Percentiles rank a stretch among this genome's conserved stretches.
Evolutionary conservation across 352 stramenopile genomes (phyloP).

Genomic region (Globisporangium spinosum): DNA sequence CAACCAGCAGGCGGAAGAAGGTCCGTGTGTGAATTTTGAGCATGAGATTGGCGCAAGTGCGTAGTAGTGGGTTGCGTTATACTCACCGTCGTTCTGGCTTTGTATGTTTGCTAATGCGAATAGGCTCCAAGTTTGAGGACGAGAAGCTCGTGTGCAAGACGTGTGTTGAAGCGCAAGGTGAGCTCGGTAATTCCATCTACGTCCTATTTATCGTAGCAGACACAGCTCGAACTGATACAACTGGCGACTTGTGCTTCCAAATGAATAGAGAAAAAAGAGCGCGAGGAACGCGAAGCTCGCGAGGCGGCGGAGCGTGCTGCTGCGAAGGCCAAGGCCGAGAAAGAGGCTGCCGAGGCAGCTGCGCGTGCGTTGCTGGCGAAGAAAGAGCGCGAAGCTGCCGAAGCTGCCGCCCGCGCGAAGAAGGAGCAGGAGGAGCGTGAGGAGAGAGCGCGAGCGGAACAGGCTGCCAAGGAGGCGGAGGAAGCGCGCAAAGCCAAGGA

Average conservation of each 20-base stretch:
- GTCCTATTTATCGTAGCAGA: no score
- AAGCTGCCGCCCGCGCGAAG: slow-evolving; percentile 38
- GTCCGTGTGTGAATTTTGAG: slow-evolving; percentile 19
- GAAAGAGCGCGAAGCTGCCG: slow-evolving; percentile 42
- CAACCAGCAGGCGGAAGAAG: slow-evolving; percentile 64
- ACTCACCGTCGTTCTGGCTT: background rate
- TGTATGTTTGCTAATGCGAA: background rate
- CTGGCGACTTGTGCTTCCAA: background rate
- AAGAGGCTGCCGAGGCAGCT: slow-evolving; percentile 46
- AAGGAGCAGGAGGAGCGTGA: slow-evolving; percentile 47
- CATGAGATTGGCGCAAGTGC: background rate
- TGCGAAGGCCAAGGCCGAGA: slow-evolving; percentile 44
- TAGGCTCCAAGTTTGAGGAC: slow-evolving; percentile 41
- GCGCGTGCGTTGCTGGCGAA: slow-evolving; percentile 36
- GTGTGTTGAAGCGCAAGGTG: slow-evolving; percentile 50
- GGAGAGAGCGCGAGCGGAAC: slow-evolving; percentile 20
- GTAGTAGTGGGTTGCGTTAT: background rate
- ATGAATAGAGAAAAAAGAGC: slow-evolving; percentile 28
- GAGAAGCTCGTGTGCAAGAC: slow-evolving; percentile 54
- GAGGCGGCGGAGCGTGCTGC: slow-evolving; percentile 46
- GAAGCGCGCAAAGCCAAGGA: slow-evolving; percentile 16
- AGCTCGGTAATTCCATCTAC: background rate
- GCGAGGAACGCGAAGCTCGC: slow-evolving; percentile 46
- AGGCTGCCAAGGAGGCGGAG: slow-evolving; percentile 27
- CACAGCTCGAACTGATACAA: background rate